Evolutionary conservation across 208 protist species (phyloP), one percentile per base, ranked within the genome.

Genomic region (Wallacemonas sp.): DNA sequence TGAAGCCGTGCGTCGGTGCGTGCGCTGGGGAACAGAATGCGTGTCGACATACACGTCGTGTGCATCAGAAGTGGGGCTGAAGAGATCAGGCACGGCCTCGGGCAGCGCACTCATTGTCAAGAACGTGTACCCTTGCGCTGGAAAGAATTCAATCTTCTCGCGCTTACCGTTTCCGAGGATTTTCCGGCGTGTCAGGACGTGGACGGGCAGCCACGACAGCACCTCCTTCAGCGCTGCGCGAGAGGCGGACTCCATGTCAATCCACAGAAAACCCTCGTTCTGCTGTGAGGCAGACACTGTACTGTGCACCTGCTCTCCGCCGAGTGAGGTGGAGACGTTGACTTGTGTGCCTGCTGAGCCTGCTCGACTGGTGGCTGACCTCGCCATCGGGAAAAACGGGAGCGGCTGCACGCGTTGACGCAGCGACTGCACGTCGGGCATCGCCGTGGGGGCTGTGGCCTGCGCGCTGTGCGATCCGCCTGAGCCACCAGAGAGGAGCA

Each of bases 71-170:
- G 3, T 13, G 17, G 21, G 4, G 17, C 42, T 53, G 17, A 54
- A 36, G 6, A 45, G 8, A 37, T 44, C 22, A 22, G 41, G 0
- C 12, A 10, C 27, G 41, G 44, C 29, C 15, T 65, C 60, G 8
- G 64, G 34, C 54, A 63, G 50, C 15, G 72, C 76, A 39, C 66
- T 76, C 37, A 84, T 45, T n/a, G 65, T 66, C 19, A 85, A 38
- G 21, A 76, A 63, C 9, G 66, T 64, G 68, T 85, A 89, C 30
- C 78, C 72, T 46, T 85, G 70, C 0, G 78, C 46, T 0, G 78
- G 82, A 54, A 79, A 89, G 76, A 81, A 89, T 62, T 85, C 79
- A 44, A 38, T 24, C 52, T 68, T 42, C 27, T 36, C 39, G n/a
- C 19, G 44, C n/a, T 53, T 42, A 24, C 37, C 13, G 32, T 50